Evolutionary conservation across 768 basidiomycete species (phyloP).

Genomic region (Antrodiella citrinella): DNA sequence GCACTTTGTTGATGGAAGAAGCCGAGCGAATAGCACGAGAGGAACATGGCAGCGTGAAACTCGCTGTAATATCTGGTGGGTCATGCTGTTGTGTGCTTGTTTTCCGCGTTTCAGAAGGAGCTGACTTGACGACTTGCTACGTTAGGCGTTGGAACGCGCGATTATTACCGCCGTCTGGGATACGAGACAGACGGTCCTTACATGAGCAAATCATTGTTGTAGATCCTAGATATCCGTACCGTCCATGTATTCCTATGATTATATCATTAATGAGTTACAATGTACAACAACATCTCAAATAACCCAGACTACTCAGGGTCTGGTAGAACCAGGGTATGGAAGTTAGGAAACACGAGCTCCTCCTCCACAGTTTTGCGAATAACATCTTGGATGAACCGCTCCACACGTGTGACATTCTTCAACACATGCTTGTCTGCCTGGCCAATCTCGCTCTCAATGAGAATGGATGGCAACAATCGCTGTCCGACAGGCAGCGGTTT

Average conservation of each 20-base stretch:
- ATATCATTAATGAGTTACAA: slow-evolving; percentile 1
- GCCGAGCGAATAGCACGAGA: slow-evolving; percentile 96
- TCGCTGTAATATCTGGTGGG: slow-evolving; percentile 94
- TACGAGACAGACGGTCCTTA: slow-evolving; percentile 96
- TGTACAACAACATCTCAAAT: neutral
- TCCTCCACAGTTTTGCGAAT: slow-evolving; percentile 93
- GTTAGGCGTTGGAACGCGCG: slow-evolving; percentile 90
- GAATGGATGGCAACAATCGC: slow-evolving; percentile 75
- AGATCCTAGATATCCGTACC: slow-evolving; percentile 9
- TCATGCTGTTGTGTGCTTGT: neutral
- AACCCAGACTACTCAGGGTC: slow-evolving; percentile 7
- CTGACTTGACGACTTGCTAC: neutral
- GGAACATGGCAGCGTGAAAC: slow-evolving; percentile 91
- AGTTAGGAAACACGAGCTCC: slow-evolving; percentile 94
- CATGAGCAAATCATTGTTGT: slow-evolving; percentile 78
- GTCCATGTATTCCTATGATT: neutral
- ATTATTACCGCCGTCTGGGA: slow-evolving; percentile 92
- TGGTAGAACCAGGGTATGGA: slow-evolving; percentile 54
- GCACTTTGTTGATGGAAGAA: slow-evolving; percentile 97
- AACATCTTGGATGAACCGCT: slow-evolving; percentile 92
- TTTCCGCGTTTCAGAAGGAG: slow-evolving; percentile 2
- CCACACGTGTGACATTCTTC: slow-evolving; percentile 92
- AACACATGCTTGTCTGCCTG: slow-evolving; percentile 92
- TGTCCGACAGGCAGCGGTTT: slow-evolving; percentile 78
- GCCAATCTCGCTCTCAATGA: slow-evolving; percentile 95